These are phyloP conservation scores for Forsythia viridissima DNA, from an alignment of 257 asterid species.

Conservation along the genomic window DNA sequence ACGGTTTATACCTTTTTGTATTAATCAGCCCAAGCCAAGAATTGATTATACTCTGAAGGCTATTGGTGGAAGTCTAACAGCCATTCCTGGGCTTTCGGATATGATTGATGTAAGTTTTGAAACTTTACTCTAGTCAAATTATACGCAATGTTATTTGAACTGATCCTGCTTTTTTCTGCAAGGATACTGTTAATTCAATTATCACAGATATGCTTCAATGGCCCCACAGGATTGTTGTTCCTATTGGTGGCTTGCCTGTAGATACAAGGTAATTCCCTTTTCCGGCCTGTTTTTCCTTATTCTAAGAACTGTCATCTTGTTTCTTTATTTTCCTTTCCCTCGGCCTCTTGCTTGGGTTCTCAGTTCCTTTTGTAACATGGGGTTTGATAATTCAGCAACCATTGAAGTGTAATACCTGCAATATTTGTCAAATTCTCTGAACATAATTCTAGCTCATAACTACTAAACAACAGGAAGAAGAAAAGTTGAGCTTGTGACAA, in stretches of 20 bases:
- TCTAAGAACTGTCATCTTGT: constrained; percentile 9
- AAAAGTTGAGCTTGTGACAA: not conserved
- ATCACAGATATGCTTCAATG: constrained; percentile 92
- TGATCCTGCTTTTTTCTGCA: constrained; percentile 31
- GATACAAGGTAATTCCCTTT: constrained; percentile 63
- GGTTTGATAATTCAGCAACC: constrained; percentile 11
- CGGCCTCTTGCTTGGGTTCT: not conserved
- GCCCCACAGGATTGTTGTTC: constrained; percentile 99
- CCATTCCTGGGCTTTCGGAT: constrained; percentile 92
- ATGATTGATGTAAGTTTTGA: constrained; percentile 85
- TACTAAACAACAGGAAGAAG: not conserved
- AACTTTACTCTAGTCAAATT: constrained; percentile 5
- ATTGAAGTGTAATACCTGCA: not conserved
- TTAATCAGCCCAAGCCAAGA: constrained; percentile 85
- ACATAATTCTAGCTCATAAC: constrained; percentile 1
- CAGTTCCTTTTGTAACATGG: not conserved
- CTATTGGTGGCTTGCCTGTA: constrained; percentile 83
- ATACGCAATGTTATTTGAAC: constrained; percentile 18
- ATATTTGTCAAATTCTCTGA: not conserved
- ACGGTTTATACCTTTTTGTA: constrained; percentile 20
- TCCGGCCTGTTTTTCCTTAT: constrained; percentile 13
- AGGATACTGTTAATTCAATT: constrained; percentile 91
- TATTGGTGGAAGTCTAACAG: constrained; percentile 96
- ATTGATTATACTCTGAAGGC: constrained; percentile 95
- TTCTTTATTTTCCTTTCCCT: not conserved